phyloP scores from a whole-genome alignment of 2,329 filamentous ascomycete genomes.

The Colletotrichum sp. region DNA sequence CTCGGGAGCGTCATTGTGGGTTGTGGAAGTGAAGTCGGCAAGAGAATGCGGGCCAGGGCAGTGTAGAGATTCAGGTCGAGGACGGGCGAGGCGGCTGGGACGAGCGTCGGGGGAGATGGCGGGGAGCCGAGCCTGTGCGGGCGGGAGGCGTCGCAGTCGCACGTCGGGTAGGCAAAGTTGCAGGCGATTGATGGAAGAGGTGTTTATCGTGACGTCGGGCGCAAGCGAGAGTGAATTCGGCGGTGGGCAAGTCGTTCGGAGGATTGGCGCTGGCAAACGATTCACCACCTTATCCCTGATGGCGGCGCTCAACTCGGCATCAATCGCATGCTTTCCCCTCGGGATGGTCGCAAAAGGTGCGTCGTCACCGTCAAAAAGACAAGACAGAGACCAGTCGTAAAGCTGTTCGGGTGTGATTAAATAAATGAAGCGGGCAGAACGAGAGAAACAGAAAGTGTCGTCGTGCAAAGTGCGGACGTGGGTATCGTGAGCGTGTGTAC shows the following conservation, averaged over 20 bases:
- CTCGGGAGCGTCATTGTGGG: slow-evolving; percentile 38
- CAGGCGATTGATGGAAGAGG: neutral
- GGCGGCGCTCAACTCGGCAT: neutral
- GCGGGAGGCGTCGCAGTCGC: neutral
- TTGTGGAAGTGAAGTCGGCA: slow-evolving; percentile 12
- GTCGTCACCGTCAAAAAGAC: neutral
- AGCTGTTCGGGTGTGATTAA: neutral
- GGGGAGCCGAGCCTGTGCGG: neutral
- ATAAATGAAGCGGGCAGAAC: neutral
- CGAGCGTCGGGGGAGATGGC: neutral
- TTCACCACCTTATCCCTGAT: slow-evolving; percentile 21
- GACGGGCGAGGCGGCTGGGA: slow-evolving; percentile 1
- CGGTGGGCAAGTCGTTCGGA: neutral
- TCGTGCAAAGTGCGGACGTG: neutral
- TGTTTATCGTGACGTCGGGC: neutral
- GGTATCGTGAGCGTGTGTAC: neutral
- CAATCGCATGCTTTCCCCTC: slow-evolving; percentile 18
- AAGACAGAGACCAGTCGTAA: neutral
- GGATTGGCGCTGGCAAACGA: neutral
- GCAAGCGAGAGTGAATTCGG: neutral
- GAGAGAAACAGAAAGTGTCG: neutral
- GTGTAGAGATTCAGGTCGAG: neutral
- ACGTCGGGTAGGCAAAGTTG: neutral
- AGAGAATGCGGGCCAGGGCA: slow-evolving; percentile 19
- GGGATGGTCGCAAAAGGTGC: neutral